Base-by-base conservation (phyloP, 805 yeast genomes). In the Myxozyma melibiosi region DNA sequence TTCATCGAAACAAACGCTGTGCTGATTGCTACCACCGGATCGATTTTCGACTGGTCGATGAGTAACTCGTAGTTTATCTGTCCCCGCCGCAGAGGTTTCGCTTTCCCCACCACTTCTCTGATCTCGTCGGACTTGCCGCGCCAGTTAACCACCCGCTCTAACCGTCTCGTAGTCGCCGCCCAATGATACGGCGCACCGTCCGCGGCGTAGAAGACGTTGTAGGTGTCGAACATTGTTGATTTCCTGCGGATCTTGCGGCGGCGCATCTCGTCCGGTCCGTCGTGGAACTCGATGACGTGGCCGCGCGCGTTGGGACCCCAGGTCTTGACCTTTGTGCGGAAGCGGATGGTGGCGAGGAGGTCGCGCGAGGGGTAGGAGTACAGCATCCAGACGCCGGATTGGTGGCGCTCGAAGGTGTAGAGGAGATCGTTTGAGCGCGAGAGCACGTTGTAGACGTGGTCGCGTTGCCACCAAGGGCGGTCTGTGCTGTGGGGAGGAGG, bases 1-100 rank as follows among this genome's bases (percentile, higher is more conserved):
- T 81, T 73, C 84, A 84, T 82, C 18, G 85, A 76, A 52, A 81
- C 70, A 63, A 83, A 84, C 0, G 78, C 85, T 5, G 87, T 82
- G n/a, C 83, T 80, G 50, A 84, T 67, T 2, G 81, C 85, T 40
- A 78, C 72, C 53, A 80, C 80, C n/a, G 73, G 67, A 65, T 80
- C 83, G 27, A 81, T 71, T 61, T 74, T 72, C 1, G 66, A 51
- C 49, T 75, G 78, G 67, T 83, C 85, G 27, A 83, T 68, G 33
- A 79, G 68, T 57, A 84, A 61, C 69, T 83, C 86, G 70, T 79
- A 84, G 67, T 84, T 87, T 62, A 82, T 76, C 63, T 78, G 76
- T 73, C 81, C 78, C 65, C 79, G 83, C 65, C 86, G 75, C 80
- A 83, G 75, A 50, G 80, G 74, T 59, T 80, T 74, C 4, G 80